Evolutionary conservation across 78 protist genomes (phyloP).

Genomic region (Planoprotostelium fungivorum): DNA sequence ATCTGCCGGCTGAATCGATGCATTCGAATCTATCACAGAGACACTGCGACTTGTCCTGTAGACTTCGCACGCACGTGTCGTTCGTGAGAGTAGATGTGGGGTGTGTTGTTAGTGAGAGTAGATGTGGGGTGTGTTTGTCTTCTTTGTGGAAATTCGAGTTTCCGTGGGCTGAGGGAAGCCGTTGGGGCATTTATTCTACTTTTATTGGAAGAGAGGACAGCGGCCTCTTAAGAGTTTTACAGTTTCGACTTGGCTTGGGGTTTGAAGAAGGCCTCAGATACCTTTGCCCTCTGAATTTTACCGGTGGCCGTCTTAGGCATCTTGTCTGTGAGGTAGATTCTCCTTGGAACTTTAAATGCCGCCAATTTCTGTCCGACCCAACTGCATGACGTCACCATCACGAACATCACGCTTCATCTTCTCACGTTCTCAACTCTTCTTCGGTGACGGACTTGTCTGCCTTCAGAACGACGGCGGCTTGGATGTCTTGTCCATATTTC

Average conservation of each 20-base stretch:
- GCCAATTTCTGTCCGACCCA: slow-evolving; percentile 46
- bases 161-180: too few species aligned
- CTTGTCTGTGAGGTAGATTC: slow-evolving; percentile 28
- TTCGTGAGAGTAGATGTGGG: too few species aligned
- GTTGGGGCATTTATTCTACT: too few species aligned
- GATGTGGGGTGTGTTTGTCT: too few species aligned
- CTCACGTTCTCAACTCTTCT: slow-evolving; percentile 16
- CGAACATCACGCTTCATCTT: neutral
- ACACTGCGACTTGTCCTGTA: too few species aligned
- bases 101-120: too few species aligned
- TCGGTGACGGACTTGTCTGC: neutral
- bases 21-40: too few species aligned
- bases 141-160: too few species aligned
- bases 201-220: too few species aligned
- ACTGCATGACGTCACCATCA: neutral
- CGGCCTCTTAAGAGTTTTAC: too few species aligned
- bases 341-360: slow-evolving; percentile 73
- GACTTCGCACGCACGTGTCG: too few species aligned
- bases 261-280: slow-evolving; percentile 46
- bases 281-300: slow-evolving; percentile 76
- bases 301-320: slow-evolving; percentile 83
- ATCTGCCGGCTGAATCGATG: too few species aligned
- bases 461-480: slow-evolving; percentile 59
- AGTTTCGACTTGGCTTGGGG: neutral
- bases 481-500: slow-evolving; percentile 73